Evolutionary conservation across 192 early-diverging fungal species (phyloP), one percentile per base, ranked within the genome.

Genomic region (Backusella tarrabulga): DNA sequence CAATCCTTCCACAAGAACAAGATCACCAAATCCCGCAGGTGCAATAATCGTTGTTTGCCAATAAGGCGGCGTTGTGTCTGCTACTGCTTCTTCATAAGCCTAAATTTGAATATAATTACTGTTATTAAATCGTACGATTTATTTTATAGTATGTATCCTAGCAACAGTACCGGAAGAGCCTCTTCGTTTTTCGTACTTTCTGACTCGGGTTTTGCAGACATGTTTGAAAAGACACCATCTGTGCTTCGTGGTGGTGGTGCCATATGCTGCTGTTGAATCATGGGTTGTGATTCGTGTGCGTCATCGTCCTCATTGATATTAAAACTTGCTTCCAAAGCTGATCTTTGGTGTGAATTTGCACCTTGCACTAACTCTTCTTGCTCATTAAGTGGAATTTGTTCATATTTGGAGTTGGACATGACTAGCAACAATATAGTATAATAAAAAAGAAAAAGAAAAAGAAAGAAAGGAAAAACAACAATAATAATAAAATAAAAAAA

Each of bases 1-100:
- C 67, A 98, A 71, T 15, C 96, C 95, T 72, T 98, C 97, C n/a
- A 98, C 90, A 11, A 96, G 85, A 6, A 97, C 81, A 77, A 95
- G 90, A 54, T 94, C 96, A 67, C 93, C 93, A 67, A 91, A 86
- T 19, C 76, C 70, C 17, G 90, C 88, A 34, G 91, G 85, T 17
- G 88, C 81, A 66, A 93, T 86, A 7, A 92, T 87, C 35, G 93
- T 92, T 2, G 94, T 92, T 78, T 93, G 90, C 80, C 90, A 88
- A 80, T 95, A 94, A 17, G 90, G 85, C 32, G 71, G 71, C 9
- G 91, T 79, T 67, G 86, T 80, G 75, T 95, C 92, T 34, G 84
- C 83, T 32, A 90, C 91, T n/a, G 91, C 94, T 41, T 92, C 88
- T 60, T 91, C 88, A 85, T 97, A 97, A 8, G 81, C 71, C 83